Evolutionary conservation across 2,329 filamentous ascomycete genomes (phyloP), one percentile per base, ranked within the genome.

Genomic region (Neofusicoccum cordaticola): DNA sequence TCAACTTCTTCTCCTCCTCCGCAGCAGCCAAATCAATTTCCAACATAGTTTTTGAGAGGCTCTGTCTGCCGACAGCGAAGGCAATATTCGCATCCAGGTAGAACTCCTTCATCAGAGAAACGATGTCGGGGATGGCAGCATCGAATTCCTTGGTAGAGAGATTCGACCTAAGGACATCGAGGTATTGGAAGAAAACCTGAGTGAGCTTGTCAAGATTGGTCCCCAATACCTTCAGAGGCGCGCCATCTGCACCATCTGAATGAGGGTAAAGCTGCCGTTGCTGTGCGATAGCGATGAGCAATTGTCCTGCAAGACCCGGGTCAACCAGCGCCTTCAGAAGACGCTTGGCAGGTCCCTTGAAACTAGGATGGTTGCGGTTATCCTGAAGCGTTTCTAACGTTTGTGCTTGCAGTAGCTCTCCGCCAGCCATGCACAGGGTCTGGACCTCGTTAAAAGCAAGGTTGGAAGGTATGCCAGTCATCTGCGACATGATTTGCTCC

Each of bases 181-280:
- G 83, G 73, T 96, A 99, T 72, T 97, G 93, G 27, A 88, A 85
- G 27, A 98, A 84, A 8, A 93, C 89, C 66, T 91, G 87, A 69
- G 97, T 92, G 19, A 96, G 90, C 74, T 97, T 93, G 74, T 99
- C 95, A 61, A 96, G 86, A 68, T 97, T 88, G 60, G 92, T 92
- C 2, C 92, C 91, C 12, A 98, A 80, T 48, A 93, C 89, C 76
- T 99, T 99, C 74, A 97, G 88, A 67, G 96, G 93, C 0, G 91
- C 89, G 65, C 90, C 86, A 27, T 84, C 82, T 41, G 92, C 87
- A 6, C 90, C 85, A 1, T 89, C 80, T 45, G 88, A 88, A 77
- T 90, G 96, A 27, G 95, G 86, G 67, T 92, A 95, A n/a, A 90
- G 88, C 73, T 96, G 89, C 52, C 92, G 88, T 76, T 97, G 93